Base-by-base conservation (phyloP, 768 basidiomycete species). In the Exsudoporus frostii region DNA sequence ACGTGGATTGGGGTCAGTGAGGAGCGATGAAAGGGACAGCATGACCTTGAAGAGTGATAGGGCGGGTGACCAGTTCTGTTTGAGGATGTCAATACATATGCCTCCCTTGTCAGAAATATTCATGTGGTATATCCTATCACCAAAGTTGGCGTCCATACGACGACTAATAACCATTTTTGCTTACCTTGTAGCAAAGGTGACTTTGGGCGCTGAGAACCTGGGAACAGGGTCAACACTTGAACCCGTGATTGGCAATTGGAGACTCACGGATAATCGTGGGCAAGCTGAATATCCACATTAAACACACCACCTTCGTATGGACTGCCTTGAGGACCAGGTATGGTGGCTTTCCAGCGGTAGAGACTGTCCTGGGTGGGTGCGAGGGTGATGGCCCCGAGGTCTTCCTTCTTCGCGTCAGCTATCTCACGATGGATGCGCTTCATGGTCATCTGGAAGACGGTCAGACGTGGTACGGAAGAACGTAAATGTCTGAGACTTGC, bases 1-100 rank as follows among this genome's bases (percentile, higher is more conserved):
- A 92, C 92, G 80, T 1, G 94, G 94, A 73, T 98, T 98, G 0
- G 94, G 94, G 61, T 97, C 94, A 11, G 92, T 94, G 45, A 98
- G 76, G 11, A 98, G 81, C 0, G 92, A 95, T 0, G 92, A 95
- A 5, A 98, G 79, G 25, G 92, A 95, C 19, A 98, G 82, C 71
- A 98, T 86, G 64, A 96, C 90, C 75, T 98, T 97, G 78, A 90
- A 94, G 44, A 98, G 76, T 3, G 92, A 95, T 20, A 98, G 72
- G 2, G 94, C 94, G 7, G 94, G 94, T 1, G 91, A 94, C 94
- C 94, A 98, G 63, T 91, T 89, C 64, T 84, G 80, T 73, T 98
- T 97, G 53, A 98, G 80, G 46, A 96, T 92, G 71, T 97, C 90
- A 59, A 93, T 89, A 64, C 90, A 92, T 48, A 92, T 86, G 58